Percentiles rank a stretch among this genome's conserved stretches.
These are phyloP conservation scores for Paracoccidioides lutzii DNA, from an alignment of 2,329 filamentous ascomycete species.

Conservation along the genomic window DNA sequence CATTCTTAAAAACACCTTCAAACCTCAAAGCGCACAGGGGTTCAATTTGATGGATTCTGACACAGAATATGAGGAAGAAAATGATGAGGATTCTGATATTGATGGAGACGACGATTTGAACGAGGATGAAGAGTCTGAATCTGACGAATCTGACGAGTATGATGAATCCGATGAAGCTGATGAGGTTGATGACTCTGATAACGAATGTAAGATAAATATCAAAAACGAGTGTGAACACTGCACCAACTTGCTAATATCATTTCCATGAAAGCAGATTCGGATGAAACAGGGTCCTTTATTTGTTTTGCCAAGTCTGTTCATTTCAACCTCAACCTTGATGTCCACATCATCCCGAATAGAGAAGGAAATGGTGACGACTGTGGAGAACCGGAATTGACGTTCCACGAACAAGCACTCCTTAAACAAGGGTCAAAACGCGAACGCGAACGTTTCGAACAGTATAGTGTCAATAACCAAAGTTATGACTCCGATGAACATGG, in stretches of 20 bases:
- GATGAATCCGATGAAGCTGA: slow-evolving; percentile 4
- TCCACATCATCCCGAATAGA: not conserved
- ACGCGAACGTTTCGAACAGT: slow-evolving; percentile 12
- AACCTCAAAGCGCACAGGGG: not conserved
- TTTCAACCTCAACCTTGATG: not conserved
- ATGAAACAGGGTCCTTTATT: slow-evolving; percentile 9
- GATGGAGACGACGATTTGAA: not conserved
- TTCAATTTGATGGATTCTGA: not conserved
- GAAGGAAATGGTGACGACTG: not conserved
- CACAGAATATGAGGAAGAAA: not conserved
- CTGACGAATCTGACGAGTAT: slow-evolving; percentile 2
- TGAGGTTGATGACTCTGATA: slow-evolving; percentile 1
- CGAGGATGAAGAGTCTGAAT: not conserved
- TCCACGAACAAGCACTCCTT: slow-evolving; percentile 29
- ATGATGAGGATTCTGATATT: slow-evolving; percentile 1
- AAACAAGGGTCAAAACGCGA: slow-evolving; percentile 17
- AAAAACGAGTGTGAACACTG: not conserved
- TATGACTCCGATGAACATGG: slow-evolving; percentile 11
- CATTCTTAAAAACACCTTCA: not conserved
- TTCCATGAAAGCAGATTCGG: not conserved
- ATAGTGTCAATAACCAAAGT: slow-evolving; percentile 11
- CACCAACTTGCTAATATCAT: not conserved
- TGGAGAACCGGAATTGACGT: slow-evolving; percentile 19
- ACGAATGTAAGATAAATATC: not conserved
- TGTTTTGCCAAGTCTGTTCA: slow-evolving; percentile 9